Evolutionary conservation across 2,329 filamentous ascomycete genomes (phyloP).

Genomic region (Epichloe gansuensis): DNA sequence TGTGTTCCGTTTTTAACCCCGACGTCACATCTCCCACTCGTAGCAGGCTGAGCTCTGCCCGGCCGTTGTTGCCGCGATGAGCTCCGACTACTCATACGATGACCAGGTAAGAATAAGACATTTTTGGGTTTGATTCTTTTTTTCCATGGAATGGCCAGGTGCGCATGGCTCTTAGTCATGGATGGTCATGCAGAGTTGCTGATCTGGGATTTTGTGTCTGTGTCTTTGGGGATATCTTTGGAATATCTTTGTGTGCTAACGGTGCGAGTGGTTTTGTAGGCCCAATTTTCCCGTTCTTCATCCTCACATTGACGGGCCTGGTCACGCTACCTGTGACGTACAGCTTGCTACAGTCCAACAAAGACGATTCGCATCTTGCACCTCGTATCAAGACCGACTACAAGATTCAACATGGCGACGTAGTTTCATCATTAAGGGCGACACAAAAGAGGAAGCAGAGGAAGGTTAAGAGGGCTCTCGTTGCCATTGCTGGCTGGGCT

Average conservation of each 20-base stretch:
- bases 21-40: not conserved
- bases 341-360: slow-evolving; percentile 68
- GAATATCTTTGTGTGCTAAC: slow-evolving; percentile 3
- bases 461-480: slow-evolving; percentile 70
- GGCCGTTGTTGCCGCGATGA: slow-evolving; percentile 47
- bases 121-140: not conserved
- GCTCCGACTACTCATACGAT: slow-evolving; percentile 96
- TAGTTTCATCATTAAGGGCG: slow-evolving; percentile 71
- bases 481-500: slow-evolving; percentile 66
- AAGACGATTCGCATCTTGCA: slow-evolving; percentile 65
- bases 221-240: not conserved
- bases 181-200: not conserved
- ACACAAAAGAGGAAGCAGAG: slow-evolving; percentile 85
- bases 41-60: slow-evolving; percentile 24
- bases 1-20: not conserved
- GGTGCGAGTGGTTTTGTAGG: slow-evolving; percentile 31
- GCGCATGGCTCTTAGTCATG: not conserved
- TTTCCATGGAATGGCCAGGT: not conserved
- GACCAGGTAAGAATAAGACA: slow-evolving; percentile 50
- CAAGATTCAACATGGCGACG: slow-evolving; percentile 67
- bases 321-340: slow-evolving; percentile 87
- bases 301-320: slow-evolving; percentile 78
- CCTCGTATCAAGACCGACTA: slow-evolving; percentile 73
- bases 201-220: not conserved
- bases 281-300: slow-evolving; percentile 99